Percentiles rank a stretch among this genome's conserved stretches.
Evolutionary conservation across 768 basidiomycete species (phyloP).

Genomic region (Podaxis sp.): DNA sequence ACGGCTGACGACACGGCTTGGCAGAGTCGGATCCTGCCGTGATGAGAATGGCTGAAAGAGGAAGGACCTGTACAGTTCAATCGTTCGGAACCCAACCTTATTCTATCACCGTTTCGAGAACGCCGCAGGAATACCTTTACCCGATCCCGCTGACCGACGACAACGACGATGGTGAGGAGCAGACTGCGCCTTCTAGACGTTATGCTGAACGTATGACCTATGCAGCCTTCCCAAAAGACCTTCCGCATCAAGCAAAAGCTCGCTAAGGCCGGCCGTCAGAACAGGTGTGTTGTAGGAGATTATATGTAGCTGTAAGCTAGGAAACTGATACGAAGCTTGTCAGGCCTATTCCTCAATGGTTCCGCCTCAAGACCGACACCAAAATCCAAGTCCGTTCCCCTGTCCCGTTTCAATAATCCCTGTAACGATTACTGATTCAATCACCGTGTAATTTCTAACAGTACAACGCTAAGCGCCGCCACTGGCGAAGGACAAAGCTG

Average conservation of each 20-base stretch:
- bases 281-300: conserved; percentile 59
- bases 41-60: not conserved
- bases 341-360: conserved; percentile 99
- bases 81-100: conserved; percentile 29
- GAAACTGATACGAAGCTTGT: conserved; percentile 11
- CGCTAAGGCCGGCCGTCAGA: conserved; percentile 94
- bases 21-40: not conserved
- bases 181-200: not conserved
- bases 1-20: not conserved
- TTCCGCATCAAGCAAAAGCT: conserved; percentile 97
- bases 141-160: conserved; percentile 32
- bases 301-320: not conserved
- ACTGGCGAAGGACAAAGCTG: conserved; percentile 99
- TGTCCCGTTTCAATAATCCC: not conserved
- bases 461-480: conserved; percentile 96
- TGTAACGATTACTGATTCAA: not conserved
- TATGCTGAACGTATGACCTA: conserved; percentile 13
- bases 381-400: conserved; percentile 76
- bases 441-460: conserved; percentile 27
- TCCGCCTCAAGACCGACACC: conserved; percentile 93
- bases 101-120: conserved; percentile 18
- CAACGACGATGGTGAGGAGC: conserved; percentile 48
- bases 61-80: conserved; percentile 38
- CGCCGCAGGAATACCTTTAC: conserved; percentile 22
- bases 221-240: conserved; percentile 96